phyloP scores from a whole-genome alignment of 352 stramenopile genomes.

The Phytophthora nicotianae region DNA sequence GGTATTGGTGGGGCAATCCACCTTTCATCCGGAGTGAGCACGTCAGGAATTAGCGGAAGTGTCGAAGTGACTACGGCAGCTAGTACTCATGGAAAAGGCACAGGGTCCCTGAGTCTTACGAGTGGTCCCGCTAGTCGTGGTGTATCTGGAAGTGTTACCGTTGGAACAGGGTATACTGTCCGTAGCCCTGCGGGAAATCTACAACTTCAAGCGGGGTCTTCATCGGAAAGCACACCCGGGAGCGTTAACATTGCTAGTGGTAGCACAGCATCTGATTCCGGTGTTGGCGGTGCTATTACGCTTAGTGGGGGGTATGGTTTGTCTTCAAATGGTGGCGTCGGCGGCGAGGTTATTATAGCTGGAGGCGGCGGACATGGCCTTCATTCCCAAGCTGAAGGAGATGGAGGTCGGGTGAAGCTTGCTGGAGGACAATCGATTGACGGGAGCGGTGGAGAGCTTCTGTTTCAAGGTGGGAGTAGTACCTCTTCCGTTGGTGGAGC shows the following conservation, averaged over 20 bases:
- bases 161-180: conserved; percentile 35
- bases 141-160: conserved; percentile 29
- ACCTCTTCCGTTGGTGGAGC: conserved; percentile 51
- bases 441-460: conserved; percentile 40
- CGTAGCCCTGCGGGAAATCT: conserved; percentile 33
- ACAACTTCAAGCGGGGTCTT: conserved; percentile 39
- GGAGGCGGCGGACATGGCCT: conserved; percentile 43
- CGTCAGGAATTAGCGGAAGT: conserved; percentile 35
- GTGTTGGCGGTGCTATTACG: conserved; percentile 37
- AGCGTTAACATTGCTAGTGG: conserved; percentile 44
- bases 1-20: conserved; percentile 46
- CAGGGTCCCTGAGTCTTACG: conserved; percentile 35
- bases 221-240: conserved; percentile 32
- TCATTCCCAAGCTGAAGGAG: conserved; percentile 41
- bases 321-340: conserved; percentile 55
- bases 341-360: conserved; percentile 45
- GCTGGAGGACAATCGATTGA: conserved; percentile 47
- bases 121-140: conserved; percentile 35
- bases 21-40: conserved; percentile 42
- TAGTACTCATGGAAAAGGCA: conserved; percentile 23
- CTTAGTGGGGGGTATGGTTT: conserved; percentile 48
- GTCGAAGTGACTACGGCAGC: conserved; percentile 29
- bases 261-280: conserved; percentile 33
- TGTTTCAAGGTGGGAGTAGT: conserved; percentile 40
- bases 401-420: conserved; percentile 41